These are phyloP conservation scores for Stagonosporopsis rhizophila DNA, from an alignment of 2,329 filamentous ascomycete genomes.

Conservation along the genomic window DNA sequence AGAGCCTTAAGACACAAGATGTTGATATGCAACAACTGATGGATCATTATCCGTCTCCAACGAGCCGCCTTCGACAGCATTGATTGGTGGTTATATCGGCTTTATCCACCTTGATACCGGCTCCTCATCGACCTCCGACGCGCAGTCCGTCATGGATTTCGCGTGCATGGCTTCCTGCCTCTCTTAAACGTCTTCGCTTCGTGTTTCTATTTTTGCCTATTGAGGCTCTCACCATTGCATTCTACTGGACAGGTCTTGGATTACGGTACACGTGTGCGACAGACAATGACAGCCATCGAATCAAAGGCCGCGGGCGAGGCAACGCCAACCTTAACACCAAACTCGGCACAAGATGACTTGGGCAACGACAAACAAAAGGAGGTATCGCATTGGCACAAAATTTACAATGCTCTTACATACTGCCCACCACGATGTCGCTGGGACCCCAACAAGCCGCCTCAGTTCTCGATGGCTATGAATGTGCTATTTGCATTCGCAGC, in stretches of 20 bases:
- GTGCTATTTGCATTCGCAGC: conserved; percentile 72
- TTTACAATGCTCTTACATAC: conserved; percentile 57
- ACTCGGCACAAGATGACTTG: neutral
- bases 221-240: neutral
- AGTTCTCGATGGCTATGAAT: conserved; percentile 73
- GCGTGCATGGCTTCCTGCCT: conserved; percentile 1
- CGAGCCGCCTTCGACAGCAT: no score
- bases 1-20: neutral
- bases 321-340: neutral
- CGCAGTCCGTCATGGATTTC: conserved; percentile 23
- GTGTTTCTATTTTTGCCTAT: neutral
- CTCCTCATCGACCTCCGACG: conserved; percentile 20
- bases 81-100: conserved; percentile 26
- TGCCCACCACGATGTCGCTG: conserved; percentile 73
- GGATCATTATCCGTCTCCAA: conserved; percentile 5
- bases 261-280: neutral
- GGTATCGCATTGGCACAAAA: conserved; percentile 27
- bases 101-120: conserved; percentile 19
- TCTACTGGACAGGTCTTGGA: conserved; percentile 5
- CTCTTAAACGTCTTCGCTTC: conserved; percentile 3
- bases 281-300: conserved; percentile 11
- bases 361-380: conserved; percentile 1
- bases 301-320: conserved; percentile 1
- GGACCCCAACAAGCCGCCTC: conserved; percentile 69
- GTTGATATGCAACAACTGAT: neutral